Conservation (phyloP, 2,329 filamentous ascomycete genomes). For the Exophiala sp. region DNA sequence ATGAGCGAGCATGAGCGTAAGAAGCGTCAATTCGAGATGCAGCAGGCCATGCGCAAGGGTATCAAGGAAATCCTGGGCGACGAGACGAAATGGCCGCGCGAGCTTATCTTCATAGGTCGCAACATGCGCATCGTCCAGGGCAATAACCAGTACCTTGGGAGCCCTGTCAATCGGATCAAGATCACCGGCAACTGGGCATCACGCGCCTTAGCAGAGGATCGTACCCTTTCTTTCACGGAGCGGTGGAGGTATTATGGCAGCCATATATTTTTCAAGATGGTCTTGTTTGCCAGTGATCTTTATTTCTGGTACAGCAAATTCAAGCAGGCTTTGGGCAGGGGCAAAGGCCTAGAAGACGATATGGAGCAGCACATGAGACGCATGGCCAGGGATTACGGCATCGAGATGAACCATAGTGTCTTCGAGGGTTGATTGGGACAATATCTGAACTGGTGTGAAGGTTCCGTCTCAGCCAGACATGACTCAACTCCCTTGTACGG, state of each 20-base stretch:
- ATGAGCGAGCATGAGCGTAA: slow-evolving; percentile 51
- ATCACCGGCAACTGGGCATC: slow-evolving; percentile 89
- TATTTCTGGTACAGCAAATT: slow-evolving; percentile 77
- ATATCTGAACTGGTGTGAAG: too few species aligned
- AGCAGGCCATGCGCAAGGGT: slow-evolving; percentile 63
- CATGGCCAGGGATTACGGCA: slow-evolving; percentile 84
- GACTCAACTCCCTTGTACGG: too few species aligned
- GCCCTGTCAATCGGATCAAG: slow-evolving; percentile 84
- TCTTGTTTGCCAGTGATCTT: slow-evolving; percentile 70
- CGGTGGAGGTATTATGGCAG: slow-evolving; percentile 64
- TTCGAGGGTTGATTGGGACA: slow-evolving; percentile 64
- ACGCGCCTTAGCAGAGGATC: slow-evolving; percentile 70
- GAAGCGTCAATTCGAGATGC: slow-evolving; percentile 68
- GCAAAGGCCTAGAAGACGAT: slow-evolving; percentile 88
- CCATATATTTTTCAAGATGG: slow-evolving; percentile 74
- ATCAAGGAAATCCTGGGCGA: slow-evolving; percentile 78
- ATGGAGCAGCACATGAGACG: slow-evolving; percentile 80
- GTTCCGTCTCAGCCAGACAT: too few species aligned
- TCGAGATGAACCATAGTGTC: slow-evolving; percentile 80
- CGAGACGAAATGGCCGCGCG: slow-evolving; percentile 81
- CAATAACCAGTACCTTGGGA: slow-evolving; percentile 85
- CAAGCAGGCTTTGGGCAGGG: slow-evolving; percentile 67
- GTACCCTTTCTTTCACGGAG: slow-evolving; percentile 56
- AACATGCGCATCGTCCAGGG: slow-evolving; percentile 91
- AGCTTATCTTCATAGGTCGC: slow-evolving; percentile 84